These are phyloP conservation scores for Aspergillus sclerotialis DNA, from an alignment of 2,329 filamentous ascomycete genomes.

Conservation along the genomic window DNA sequence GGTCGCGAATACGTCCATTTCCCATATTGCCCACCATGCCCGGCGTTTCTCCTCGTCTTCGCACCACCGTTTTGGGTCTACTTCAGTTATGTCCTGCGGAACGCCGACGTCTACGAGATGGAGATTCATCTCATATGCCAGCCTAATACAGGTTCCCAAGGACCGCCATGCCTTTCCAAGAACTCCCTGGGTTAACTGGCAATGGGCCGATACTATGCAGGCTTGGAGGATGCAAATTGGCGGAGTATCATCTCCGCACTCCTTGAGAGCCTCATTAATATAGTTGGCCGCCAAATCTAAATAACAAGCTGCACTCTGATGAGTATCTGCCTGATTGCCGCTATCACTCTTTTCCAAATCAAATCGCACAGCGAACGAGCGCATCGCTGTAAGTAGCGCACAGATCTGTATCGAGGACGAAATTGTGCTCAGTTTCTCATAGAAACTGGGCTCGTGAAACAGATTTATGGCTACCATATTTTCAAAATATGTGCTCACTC, in stretches of 20 bases:
- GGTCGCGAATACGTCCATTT: conserved; percentile 38
- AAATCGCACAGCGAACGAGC: not conserved
- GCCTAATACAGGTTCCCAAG: conserved; percentile 19
- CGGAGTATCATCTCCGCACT: conserved; percentile 25
- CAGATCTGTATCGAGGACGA: not conserved
- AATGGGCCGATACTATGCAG: conserved; percentile 26
- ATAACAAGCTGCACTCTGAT: not conserved
- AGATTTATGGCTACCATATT: conserved; percentile 26
- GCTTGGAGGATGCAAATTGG: conserved; percentile 32
- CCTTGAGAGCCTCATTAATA: conserved; percentile 22
- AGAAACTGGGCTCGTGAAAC: conserved; percentile 23
- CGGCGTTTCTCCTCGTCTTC: conserved; percentile 31
- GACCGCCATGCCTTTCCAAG: conserved; percentile 31
- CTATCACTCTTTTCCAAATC: not conserved
- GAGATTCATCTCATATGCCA: conserved; percentile 30
- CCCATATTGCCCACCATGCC: conserved; percentile 38
- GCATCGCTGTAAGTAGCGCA: conserved; percentile 1
- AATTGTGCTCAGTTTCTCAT: conserved; percentile 11
- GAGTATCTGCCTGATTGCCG: not conserved
- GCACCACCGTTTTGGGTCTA: conserved; percentile 11
- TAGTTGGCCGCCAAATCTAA: not conserved
- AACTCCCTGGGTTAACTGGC: conserved; percentile 29
- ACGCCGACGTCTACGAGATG: conserved; percentile 18
- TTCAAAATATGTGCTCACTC: conserved; percentile 12
- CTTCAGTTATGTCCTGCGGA: conserved; percentile 5